Evolutionary conservation across 345 rosid species (phyloP), one percentile per base, ranked within the genome.

Genomic region (Combretum micranthum): DNA sequence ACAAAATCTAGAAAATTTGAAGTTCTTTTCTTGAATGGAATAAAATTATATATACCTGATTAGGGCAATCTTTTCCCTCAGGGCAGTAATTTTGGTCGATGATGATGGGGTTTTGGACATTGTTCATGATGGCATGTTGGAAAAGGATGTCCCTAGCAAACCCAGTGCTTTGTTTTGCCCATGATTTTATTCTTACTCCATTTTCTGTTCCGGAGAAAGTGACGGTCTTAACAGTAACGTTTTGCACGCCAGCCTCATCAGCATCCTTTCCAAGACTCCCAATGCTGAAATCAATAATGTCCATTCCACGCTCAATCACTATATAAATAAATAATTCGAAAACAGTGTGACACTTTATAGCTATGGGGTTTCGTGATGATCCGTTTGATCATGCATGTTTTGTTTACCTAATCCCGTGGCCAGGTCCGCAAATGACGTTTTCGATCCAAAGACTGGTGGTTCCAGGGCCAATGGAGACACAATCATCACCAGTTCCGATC

Each of bases 41-140:
- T n/a, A n/a, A n/a, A n/a, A n/a, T n/a, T 2, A 32, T 6, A 14
- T 13, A 16, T 61, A 73, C 69, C 69, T 60, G 48, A 20, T 56
- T 39, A 12, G 72, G 32, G 32, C 32, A 25, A 25, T 7, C 32
- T 3, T 25, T 25, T 3, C 6, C 32, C 4, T 25, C 32, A 25
- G 90, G 90, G 69, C 87, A 84, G 42, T 84, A 84, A 55, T 77
- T 69, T 48, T 84, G 90, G 61, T 84, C 90, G 15, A 84, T 79
- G 18, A 84, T 4, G 48, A 81, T 70, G 7, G 85, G 87, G 54
- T 79, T 84, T 21, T 73, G 21, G 20, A 77, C 85, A 47, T 73
- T 61, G 52, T 42, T 57, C 78, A 81, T 81, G n/a, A 66, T 43
- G 42, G 64, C 52, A 62, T 77, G 52, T 45, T 68, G 73, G 56